Conservation (phyloP, 2,329 filamentous ascomycete genomes). For the Paraphoma chrysanthemicola region DNA sequence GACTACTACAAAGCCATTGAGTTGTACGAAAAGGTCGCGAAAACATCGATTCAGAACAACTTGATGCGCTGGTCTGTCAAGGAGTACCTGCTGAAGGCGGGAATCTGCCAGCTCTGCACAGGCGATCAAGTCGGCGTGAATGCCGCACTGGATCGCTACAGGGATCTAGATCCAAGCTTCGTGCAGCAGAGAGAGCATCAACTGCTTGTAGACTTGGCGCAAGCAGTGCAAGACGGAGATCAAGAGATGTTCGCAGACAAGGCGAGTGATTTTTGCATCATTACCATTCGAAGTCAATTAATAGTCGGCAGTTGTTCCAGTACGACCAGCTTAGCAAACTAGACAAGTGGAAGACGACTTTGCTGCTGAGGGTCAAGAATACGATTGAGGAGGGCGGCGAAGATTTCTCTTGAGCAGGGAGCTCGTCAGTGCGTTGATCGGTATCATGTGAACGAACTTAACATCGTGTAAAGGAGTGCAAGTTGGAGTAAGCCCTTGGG, state of each 20-base stretch:
- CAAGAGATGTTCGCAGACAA: constrained; percentile 86
- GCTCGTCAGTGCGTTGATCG: background rate
- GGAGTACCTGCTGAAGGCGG: constrained; percentile 93
- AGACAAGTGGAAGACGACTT: constrained; percentile 95
- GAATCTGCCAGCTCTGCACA: constrained; percentile 84
- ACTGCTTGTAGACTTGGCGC: constrained; percentile 77
- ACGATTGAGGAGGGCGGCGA: constrained; percentile 75
- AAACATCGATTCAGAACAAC: constrained; percentile 82
- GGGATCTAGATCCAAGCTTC: constrained; percentile 71
- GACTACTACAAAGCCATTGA: constrained; percentile 63
- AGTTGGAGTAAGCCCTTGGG: too few relatives aligned
- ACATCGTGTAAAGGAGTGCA: too few relatives aligned
- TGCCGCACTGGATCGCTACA: constrained; percentile 82
- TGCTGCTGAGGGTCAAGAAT: constrained; percentile 83
- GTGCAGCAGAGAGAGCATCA: constrained; percentile 79
- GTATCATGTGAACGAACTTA: too few relatives aligned
- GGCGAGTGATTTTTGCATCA: constrained; percentile 59
- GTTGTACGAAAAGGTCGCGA: constrained; percentile 80
- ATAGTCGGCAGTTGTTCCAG: constrained; percentile 67
- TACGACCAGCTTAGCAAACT: constrained; percentile 92
- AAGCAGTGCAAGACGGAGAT: constrained; percentile 77
- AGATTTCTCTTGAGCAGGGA: constrained; percentile 65
- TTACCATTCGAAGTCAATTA: background rate
- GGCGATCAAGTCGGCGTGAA: constrained; percentile 79
- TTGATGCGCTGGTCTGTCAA: constrained; percentile 72